A percentile compares a stretch with the other conserved stretches of the same genome.
These are phyloP conservation scores for Paramecium caudatum DNA, from an alignment of 73 alveolate species.

Conservation along the genomic window DNA sequence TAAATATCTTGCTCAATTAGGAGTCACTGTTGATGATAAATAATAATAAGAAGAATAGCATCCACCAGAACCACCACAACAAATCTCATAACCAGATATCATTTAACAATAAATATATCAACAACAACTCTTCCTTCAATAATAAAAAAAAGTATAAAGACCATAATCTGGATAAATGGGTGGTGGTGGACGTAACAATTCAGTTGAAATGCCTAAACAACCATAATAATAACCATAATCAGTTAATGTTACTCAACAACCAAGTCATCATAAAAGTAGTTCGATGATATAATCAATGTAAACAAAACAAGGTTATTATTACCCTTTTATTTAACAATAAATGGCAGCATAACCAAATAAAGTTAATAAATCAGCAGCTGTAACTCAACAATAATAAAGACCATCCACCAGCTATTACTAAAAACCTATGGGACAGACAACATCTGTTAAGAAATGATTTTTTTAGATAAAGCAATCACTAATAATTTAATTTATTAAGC, in stretches of 20 bases:
- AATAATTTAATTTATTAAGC: constrained; percentile 19
- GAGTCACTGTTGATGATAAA: constrained; percentile 71
- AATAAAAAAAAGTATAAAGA: constrained; percentile 1
- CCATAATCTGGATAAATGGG: constrained; percentile 35
- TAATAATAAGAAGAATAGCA: background rate
- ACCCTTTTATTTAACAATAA: constrained; percentile 2
- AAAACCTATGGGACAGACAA: constrained; percentile 3
- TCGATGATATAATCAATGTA: constrained; percentile 15
- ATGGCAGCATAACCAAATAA: constrained; percentile 43
- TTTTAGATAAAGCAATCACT: background rate
- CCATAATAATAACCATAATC: background rate
- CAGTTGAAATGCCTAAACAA: constrained; percentile 41
- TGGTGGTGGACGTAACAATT: background rate
- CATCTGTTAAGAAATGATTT: background rate
- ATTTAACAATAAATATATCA: background rate
- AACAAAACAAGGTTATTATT: constrained; percentile 4
- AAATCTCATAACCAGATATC: constrained; percentile 34
- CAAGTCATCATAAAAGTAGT: constrained; percentile 39
- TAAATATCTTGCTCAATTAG: constrained; percentile 75
- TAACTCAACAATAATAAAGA: constrained; percentile 21
- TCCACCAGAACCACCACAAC: background rate
- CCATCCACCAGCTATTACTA: constrained; percentile 51
- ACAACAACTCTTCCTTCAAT: background rate
- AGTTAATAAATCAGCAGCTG: constrained; percentile 14
- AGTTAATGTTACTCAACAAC: background rate